Percentiles rank a stretch among this genome's conserved stretches.
Evolutionary conservation across 2,329 filamentous ascomycete species (phyloP).

Genomic region (Penicillium freii): DNA sequence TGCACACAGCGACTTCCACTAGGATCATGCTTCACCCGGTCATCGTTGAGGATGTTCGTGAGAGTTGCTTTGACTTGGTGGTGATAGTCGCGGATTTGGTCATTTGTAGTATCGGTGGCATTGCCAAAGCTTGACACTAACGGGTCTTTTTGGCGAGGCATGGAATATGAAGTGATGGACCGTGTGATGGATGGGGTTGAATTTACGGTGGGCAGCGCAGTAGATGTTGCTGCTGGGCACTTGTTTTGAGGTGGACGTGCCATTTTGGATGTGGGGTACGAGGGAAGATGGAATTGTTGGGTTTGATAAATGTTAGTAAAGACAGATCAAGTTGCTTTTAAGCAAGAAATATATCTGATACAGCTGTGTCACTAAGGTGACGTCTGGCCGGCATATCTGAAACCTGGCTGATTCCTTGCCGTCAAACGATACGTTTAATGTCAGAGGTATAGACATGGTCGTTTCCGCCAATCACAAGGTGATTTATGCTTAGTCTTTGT

Average conservation of each 20-base stretch:
- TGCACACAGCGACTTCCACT: constrained; percentile 60
- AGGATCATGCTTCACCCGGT: constrained; percentile 52
- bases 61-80: constrained; percentile 55
- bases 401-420: constrained; percentile 5
- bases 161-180: neutral
- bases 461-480: neutral
- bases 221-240: neutral
- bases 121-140: neutral
- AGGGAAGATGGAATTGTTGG: neutral
- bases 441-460: neutral
- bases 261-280: neutral
- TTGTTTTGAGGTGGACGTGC: neutral
- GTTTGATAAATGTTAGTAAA: neutral
- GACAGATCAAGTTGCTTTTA: neutral
- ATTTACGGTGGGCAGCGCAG: neutral
- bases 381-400: neutral
- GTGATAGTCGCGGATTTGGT: constrained; percentile 12
- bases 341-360: neutral
- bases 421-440: neutral
- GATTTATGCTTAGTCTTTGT: neutral
- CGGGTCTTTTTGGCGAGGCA: neutral
- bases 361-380: neutral
- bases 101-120: neutral
- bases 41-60: constrained; percentile 62
- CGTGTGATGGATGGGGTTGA: neutral